Evolutionary conservation across 2,329 filamentous ascomycete genomes (phyloP).

Genomic region (Tolypocladium guangdongense): DNA sequence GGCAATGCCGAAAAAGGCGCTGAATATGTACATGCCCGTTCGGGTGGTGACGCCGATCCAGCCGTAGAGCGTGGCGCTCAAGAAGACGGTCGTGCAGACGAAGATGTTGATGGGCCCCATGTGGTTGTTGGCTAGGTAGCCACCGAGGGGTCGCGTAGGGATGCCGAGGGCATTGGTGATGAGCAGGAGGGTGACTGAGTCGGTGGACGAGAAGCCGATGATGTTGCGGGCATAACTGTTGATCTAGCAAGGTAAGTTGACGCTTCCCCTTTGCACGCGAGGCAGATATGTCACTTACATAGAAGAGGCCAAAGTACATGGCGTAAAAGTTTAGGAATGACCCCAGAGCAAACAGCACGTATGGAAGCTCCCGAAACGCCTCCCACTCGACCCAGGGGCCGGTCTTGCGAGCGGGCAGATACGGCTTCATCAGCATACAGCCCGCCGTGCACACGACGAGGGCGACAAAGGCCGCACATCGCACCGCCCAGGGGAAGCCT

Average conservation of each 20-base stretch:
- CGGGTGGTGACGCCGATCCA: conserved; percentile 42
- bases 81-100: conserved; percentile 32
- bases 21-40: conserved; percentile 31
- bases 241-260: conserved; percentile 19
- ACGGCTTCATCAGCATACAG: conserved; percentile 28
- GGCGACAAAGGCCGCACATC: conserved; percentile 53
- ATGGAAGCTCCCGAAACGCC: conserved; percentile 46
- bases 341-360: conserved; percentile 38
- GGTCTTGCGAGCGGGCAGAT: conserved; percentile 34
- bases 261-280: not conserved
- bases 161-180: conserved; percentile 47
- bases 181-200: conserved; percentile 43
- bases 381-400: conserved; percentile 43
- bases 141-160: conserved; percentile 39
- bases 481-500: conserved; percentile 53
- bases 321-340: conserved; percentile 33
- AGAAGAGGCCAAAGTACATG: conserved; percentile 28
- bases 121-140: conserved; percentile 38
- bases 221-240: conserved; percentile 32
- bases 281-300: conserved; percentile 24
- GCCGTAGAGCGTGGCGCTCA: conserved; percentile 37
- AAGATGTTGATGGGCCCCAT: conserved; percentile 46
- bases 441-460: conserved; percentile 31
- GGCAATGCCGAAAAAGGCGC: conserved; percentile 31
- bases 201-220: conserved; percentile 32